Percentiles rank a stretch among this genome's conserved stretches.
Conservation (phyloP, 768 basidiomycete genomes). For the Neoboletus magnificus region DNA sequence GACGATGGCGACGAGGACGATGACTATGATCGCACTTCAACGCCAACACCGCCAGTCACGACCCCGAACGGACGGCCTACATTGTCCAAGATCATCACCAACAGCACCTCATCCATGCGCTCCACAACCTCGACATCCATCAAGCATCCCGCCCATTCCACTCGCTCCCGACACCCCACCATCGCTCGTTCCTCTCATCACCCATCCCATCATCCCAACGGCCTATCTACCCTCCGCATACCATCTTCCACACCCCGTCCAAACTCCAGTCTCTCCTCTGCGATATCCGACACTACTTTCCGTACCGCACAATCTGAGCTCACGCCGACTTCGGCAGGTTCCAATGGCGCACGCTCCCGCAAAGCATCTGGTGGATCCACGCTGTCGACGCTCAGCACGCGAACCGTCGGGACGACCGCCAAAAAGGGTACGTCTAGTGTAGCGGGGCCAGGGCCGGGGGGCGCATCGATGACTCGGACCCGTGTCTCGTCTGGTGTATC, state of each 20-base stretch:
- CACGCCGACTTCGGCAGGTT: slow-evolving; percentile 29
- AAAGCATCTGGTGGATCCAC: slow-evolving; percentile 30
- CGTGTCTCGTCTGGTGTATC: slow-evolving; percentile 31
- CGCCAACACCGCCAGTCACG: slow-evolving; percentile 9
- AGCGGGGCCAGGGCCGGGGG: slow-evolving; percentile 9
- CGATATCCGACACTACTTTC: slow-evolving; percentile 31
- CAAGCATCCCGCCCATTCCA: slow-evolving; percentile 16
- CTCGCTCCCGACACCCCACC: slow-evolving; percentile 20
- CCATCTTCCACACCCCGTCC: slow-evolving; percentile 28
- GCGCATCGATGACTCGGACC: slow-evolving; percentile 1
- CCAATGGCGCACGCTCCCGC: slow-evolving; percentile 25
- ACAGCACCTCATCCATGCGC: slow-evolving; percentile 23
- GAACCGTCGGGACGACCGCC: slow-evolving; percentile 28
- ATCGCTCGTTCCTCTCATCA: slow-evolving; percentile 26
- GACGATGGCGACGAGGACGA: slow-evolving; percentile 7
- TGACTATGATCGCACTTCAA: slow-evolving; percentile 15
- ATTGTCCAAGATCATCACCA: slow-evolving; percentile 27
- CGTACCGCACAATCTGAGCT: slow-evolving; percentile 31
- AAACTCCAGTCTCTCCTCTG: slow-evolving; percentile 28
- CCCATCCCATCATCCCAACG: slow-evolving; percentile 19
- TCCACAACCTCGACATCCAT: slow-evolving; percentile 15
- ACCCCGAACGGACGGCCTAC: slow-evolving; percentile 24
- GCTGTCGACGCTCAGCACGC: slow-evolving; percentile 29
- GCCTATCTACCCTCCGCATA: slow-evolving; percentile 30
- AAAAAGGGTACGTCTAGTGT: slow-evolving; percentile 11